Evolutionary conservation across 139 green algal genomes (phyloP).

Genomic region (Pseudopediastrum boryanum): DNA sequence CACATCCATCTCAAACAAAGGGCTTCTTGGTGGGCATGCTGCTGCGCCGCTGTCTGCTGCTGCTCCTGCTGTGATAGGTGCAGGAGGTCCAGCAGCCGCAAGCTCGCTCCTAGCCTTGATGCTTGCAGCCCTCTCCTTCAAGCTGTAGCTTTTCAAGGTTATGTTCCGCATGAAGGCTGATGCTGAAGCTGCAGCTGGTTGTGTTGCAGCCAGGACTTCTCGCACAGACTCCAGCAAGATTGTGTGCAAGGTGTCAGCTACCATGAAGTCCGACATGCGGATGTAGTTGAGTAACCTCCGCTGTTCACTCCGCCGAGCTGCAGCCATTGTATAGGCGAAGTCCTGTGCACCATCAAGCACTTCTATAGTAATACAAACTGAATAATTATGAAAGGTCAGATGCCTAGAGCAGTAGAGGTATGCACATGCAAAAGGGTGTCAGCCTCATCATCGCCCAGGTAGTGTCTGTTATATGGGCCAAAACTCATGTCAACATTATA

Average conservation of each 20-base stretch:
- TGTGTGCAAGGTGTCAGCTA: constrained; percentile 76
- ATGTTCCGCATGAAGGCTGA: background rate
- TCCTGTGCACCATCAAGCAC: constrained; percentile 49
- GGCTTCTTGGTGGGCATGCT: too few species aligned
- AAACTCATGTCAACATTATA: too few species aligned
- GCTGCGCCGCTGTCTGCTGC: background rate
- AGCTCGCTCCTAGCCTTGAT: too few species aligned
- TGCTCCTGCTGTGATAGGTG: background rate
- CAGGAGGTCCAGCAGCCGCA: constrained; percentile 4
- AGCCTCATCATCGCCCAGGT: too few species aligned
- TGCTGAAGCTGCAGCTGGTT: background rate
- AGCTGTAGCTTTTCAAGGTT: too few species aligned
- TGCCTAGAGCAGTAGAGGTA: too few species aligned
- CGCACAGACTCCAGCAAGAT: constrained; percentile 64
- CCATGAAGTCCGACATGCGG: constrained; percentile 77
- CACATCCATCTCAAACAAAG: constrained; percentile 71
- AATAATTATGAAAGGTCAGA: too few species aligned
- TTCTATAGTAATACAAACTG: background rate
- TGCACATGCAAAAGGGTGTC: too few species aligned
- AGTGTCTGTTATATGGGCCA: too few species aligned
- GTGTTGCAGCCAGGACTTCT: constrained; percentile 47
- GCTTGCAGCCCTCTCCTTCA: too few species aligned
- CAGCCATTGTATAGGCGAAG: constrained; percentile 79
- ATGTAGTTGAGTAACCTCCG: constrained; percentile 77
- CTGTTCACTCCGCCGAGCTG: constrained; percentile 74